Evolutionary conservation across 345 rosid genomes (phyloP), one percentile per base, ranked within the genome.

Genomic region (Arabis alpina): DNA sequence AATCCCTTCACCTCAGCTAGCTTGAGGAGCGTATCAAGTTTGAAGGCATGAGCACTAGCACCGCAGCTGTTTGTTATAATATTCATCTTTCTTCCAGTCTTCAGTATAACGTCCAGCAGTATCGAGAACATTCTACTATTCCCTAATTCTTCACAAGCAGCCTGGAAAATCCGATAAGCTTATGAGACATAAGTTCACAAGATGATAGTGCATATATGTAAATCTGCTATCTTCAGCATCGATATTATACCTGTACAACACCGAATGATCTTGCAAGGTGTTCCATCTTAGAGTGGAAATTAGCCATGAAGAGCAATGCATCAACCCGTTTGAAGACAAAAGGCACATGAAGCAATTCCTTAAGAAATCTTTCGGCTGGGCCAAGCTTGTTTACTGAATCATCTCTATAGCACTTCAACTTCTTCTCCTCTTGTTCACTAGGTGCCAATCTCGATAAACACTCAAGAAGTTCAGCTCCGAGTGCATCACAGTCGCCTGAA

Each of bases 391-490:
- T 48, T 7, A 88, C 82, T 4, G 92, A 85, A 77, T 86, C 96
- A 56, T 87, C 90, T 23, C 83, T 82, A 79, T 74, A 87, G 48
- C 88, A 92, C 65, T 66, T 87, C 77, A 95, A 77, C 71, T 83
- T 95, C 11, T 34, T 77, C 73, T 90, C 98, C 80, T 95, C 97
- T 74, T 92, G 98, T 73, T 87, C 80, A 8, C 89, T 85, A 9
- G 90, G 98, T 56, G 91, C 88, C 87, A 95, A 81, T 82, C 88
- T 87, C 41, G 84, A 74, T 75, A 95, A 73, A 73, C 92, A 88
- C 75, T 92, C 97, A 28, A 95, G 88, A 50, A 95, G 90, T 69
- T 95, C 99, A 52, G 88, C 81, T 51, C 98, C 98, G 61, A 95
- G 78, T 10, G 86, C 74, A 62, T 85, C 97, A 4, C 84, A 81